These are phyloP conservation scores for Amniculicola lignicola DNA, from an alignment of 495 filamentous ascomycete genomes.

Conservation along the genomic window DNA sequence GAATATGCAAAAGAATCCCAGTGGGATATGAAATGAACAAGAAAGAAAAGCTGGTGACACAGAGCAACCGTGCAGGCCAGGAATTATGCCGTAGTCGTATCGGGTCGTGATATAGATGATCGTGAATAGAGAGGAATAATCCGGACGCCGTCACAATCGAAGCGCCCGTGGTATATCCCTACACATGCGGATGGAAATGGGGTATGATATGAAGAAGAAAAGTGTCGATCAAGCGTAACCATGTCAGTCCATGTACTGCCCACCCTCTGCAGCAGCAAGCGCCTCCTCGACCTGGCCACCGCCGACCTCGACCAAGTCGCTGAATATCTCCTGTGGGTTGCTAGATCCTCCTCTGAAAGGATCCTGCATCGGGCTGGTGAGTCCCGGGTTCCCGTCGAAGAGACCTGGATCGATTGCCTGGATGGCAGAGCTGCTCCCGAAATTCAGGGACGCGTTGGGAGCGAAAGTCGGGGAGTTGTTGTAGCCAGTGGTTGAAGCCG, in stretches of 20 bases:
- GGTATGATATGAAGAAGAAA: background rate
- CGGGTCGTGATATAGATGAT: no score
- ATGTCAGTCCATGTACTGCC: conserved; percentile 12
- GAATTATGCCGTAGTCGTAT: no score
- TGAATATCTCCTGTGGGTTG: conserved; percentile 26
- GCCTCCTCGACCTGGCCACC: conserved; percentile 32
- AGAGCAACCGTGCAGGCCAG: no score
- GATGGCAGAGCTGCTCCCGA: conserved; percentile 18
- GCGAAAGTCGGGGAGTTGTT: conserved; percentile 29
- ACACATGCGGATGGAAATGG: background rate
- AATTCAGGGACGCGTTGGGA: conserved; percentile 5
- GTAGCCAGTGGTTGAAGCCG: conserved; percentile 13
- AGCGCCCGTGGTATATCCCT: no score
- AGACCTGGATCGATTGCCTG: conserved; percentile 31
- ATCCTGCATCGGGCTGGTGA: conserved; percentile 25
- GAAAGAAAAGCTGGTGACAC: no score
- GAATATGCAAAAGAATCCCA: no score
- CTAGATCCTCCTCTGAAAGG: conserved; percentile 28
- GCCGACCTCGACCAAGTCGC: conserved; percentile 25
- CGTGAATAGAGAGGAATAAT: no score
- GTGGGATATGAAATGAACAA: no score
- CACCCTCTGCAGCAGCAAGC: conserved; percentile 24
- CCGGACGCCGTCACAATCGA: no score
- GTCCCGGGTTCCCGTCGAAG: conserved; percentile 21
- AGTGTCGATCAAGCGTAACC: background rate